Conservation (phyloP, 2,329 filamentous ascomycete genomes). For the Aspergillus quadricinctus region DNA sequence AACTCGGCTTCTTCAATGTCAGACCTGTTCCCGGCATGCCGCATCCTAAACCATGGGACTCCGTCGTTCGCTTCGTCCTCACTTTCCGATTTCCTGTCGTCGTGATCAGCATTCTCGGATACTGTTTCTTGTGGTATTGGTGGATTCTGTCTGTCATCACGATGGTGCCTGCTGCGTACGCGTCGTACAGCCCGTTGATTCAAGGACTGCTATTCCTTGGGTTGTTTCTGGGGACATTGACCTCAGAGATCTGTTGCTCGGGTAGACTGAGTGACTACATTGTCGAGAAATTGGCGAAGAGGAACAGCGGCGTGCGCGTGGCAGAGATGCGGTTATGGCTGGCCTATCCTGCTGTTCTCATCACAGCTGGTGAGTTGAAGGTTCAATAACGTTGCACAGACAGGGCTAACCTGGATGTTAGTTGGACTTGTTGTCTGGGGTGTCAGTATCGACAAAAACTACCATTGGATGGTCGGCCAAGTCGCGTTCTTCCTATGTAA, state of each 20-base stretch:
- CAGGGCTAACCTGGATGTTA: neutral
- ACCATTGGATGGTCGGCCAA: slow-evolving; percentile 57
- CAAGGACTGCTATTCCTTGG: slow-evolving; percentile 54
- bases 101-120: slow-evolving; percentile 44
- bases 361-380: slow-evolving; percentile 38
- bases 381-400: neutral
- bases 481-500: slow-evolving; percentile 53
- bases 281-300: slow-evolving; percentile 43
- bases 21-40: slow-evolving; percentile 47
- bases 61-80: slow-evolving; percentile 43
- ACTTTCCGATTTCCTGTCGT: slow-evolving; percentile 48
- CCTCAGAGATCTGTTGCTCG: slow-evolving; percentile 50
- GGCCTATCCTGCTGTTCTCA: slow-evolving; percentile 48
- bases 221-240: slow-evolving; percentile 49
- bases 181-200: slow-evolving; percentile 44
- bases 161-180: slow-evolving; percentile 51
- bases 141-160: slow-evolving; percentile 53
- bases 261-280: slow-evolving; percentile 52
- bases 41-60: slow-evolving; percentile 49
- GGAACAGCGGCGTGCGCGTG: slow-evolving; percentile 41
- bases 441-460: slow-evolving; percentile 48
- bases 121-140: slow-evolving; percentile 55
- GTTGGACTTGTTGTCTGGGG: slow-evolving; percentile 54
- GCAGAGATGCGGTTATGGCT: slow-evolving; percentile 56
- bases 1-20: slow-evolving; percentile 44